Conservation (phyloP, 2,329 filamentous ascomycete genomes). For the Amesomyces nigricolor region DNA sequence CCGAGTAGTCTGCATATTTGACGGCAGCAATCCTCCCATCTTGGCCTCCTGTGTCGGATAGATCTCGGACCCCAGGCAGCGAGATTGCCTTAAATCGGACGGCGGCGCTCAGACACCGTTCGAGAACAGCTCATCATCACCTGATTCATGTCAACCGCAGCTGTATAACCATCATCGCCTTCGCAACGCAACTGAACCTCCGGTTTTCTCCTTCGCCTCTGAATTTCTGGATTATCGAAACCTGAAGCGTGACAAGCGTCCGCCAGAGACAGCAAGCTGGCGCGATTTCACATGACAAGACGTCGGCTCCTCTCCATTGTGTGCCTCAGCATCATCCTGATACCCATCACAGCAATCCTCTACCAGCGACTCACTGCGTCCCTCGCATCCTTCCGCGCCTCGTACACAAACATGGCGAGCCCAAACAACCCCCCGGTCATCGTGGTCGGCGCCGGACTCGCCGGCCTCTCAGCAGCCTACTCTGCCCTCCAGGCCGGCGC, state of each 20-base stretch:
- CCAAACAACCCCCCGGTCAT: constrained; percentile 38
- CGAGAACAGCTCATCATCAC: constrained; percentile 1
- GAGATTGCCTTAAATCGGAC: neutral
- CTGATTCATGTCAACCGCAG: neutral
- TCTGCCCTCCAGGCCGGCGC: constrained; percentile 48
- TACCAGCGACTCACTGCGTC: constrained; percentile 20
- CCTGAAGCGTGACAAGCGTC: neutral
- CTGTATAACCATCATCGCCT: neutral
- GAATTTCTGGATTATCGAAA: neutral
- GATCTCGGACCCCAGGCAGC: neutral
- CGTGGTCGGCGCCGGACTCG: constrained; percentile 60
- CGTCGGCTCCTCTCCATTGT: constrained; percentile 9
- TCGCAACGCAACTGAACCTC: neutral
- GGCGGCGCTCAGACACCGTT: neutral
- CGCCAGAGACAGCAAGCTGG: neutral
- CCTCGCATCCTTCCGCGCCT: neutral
- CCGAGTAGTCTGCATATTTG: neutral
- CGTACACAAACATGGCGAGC: constrained; percentile 13
- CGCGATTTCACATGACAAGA: constrained; percentile 12
- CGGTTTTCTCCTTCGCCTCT: too few species aligned
- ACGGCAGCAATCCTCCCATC: neutral
- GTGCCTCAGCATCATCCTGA: constrained; percentile 20
- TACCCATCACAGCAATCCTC: constrained; percentile 23
- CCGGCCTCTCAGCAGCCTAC: constrained; percentile 55
- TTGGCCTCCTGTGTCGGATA: too few species aligned